Evolutionary conservation across 208 protist genomes (phyloP), one percentile per base, ranked within the genome.

Genomic region (Trypanosoma melophagium): DNA sequence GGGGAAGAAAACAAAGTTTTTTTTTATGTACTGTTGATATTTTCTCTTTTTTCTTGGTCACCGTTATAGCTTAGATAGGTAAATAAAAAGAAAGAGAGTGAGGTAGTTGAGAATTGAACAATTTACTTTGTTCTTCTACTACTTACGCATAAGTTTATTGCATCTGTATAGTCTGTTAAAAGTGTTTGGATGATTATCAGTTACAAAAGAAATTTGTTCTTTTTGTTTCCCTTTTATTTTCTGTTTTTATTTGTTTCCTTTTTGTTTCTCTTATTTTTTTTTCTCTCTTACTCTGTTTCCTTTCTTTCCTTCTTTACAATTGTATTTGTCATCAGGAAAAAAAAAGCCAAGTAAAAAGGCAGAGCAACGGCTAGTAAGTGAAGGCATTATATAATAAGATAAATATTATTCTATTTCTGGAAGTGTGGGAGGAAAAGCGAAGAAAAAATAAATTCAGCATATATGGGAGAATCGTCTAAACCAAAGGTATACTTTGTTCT

Each of bases 401-500:
- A n/a, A n/a, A n/a, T n/a, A n/a, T n/a, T n/a, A n/a, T 35, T 35
- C 5, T 35, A 35, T 35, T 7, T 35, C 5, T 35, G 5, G 5
- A 5, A 35, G 1, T 35, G 28, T 5, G 5, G 28, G 28, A 35
- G 1, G 5, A 35, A 35, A 35, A 35, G 5, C 1, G 5, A 5
- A 35, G 28, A 35, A 35, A 5, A 35, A 35, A 35, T 35, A 35
- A 35, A 35, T 7, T 1, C 28, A 35, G 5, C 28, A 35, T 5
- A 35, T 5, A 35, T 35, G 28, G 28, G 3, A 5, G 28, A 35
- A 35, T 35, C 5, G 16, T 40, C 47, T 31, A 57, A 69, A 13
- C 75, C 74, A 40, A 93, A 89, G 74, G 84, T 91, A 5, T 92
- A 93, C 69, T 96, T 96, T 76, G 76, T 96, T 41, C 77, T 96